Conservation (phyloP, 345 rosid genomes). For the Aurinia saxatilis region DNA sequence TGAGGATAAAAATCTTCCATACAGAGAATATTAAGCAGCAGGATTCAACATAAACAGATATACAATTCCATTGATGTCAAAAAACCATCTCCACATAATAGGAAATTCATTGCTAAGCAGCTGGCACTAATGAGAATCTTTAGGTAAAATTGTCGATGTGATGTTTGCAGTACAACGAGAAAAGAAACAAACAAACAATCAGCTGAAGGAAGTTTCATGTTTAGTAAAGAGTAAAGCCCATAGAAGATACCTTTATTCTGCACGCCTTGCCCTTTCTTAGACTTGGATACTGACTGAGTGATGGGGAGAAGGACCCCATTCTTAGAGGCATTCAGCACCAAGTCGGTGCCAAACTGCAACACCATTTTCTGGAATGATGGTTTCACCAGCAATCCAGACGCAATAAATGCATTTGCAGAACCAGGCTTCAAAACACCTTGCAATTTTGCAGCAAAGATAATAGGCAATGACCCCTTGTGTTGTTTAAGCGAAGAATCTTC, state of each 20-base stretch:
- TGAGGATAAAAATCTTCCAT: neutral
- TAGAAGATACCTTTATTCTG: slow-evolving; percentile 48
- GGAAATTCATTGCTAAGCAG: neutral
- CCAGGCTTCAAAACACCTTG: slow-evolving; percentile 53
- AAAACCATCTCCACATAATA: too few relatives aligned
- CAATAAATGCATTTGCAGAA: slow-evolving; percentile 55
- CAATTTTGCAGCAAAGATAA: slow-evolving; percentile 76
- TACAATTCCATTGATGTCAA: neutral
- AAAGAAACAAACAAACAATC: neutral
- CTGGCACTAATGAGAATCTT: neutral
- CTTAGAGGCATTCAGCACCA: slow-evolving; percentile 52
- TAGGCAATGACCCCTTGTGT: slow-evolving; percentile 41
- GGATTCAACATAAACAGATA: neutral
- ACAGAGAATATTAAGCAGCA: neutral
- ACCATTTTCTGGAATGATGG: slow-evolving; percentile 75
- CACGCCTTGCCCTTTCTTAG: slow-evolving; percentile 42
- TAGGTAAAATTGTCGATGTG: neutral
- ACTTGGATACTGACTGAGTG: slow-evolving; percentile 40
- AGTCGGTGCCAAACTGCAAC: slow-evolving; percentile 53
- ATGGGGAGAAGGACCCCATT: slow-evolving; percentile 71
- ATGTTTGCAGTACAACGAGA: neutral
- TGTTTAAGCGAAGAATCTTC: slow-evolving; percentile 37
- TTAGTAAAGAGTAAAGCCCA: neutral
- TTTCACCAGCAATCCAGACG: slow-evolving; percentile 70
- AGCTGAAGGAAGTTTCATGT: slow-evolving; percentile 5